Evolutionary conservation across 768 basidiomycete genomes (phyloP).

Genomic region (Gelatoporia subvermispora): DNA sequence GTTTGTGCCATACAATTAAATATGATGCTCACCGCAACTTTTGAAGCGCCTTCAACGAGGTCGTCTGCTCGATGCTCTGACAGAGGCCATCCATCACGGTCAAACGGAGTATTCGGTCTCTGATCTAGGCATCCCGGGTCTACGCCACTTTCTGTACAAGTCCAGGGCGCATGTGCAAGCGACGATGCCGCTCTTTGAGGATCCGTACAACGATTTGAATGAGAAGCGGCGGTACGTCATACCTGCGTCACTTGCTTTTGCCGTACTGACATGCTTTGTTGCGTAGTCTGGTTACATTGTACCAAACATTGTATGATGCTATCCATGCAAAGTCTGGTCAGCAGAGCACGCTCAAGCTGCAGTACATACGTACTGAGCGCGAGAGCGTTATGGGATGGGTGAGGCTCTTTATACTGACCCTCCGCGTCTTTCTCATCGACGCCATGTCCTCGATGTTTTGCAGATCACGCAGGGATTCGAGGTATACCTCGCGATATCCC

Average conservation of each 20-base stretch:
- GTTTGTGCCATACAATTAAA: not conserved
- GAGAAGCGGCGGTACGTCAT: slow-evolving; percentile 56
- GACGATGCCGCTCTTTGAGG: slow-evolving; percentile 81
- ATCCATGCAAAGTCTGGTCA: slow-evolving; percentile 90
- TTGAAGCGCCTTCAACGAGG: slow-evolving; percentile 60
- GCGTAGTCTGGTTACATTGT: slow-evolving; percentile 73
- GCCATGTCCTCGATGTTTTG: not conserved
- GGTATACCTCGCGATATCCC: slow-evolving; percentile 79
- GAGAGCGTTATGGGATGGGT: slow-evolving; percentile 97
- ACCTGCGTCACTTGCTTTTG: not conserved
- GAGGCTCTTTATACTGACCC: slow-evolving; percentile 22
- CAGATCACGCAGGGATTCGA: slow-evolving; percentile 95
- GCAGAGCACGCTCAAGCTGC: slow-evolving; percentile 73
- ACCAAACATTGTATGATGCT: slow-evolving; percentile 82
- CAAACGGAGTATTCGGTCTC: slow-evolving; percentile 63
- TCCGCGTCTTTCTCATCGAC: not conserved
- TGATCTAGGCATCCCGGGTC: slow-evolving; percentile 80
- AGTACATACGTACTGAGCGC: slow-evolving; percentile 79
- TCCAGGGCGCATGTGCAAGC: slow-evolving; percentile 85
- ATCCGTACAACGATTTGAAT: slow-evolving; percentile 64
- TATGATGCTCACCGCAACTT: not conserved
- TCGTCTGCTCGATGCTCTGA: slow-evolving; percentile 49
- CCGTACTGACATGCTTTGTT: slow-evolving; percentile 5
- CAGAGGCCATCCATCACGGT: slow-evolving; percentile 40
- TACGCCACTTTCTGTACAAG: slow-evolving; percentile 95